Conservation (phyloP, 2,329 filamentous ascomycete genomes). For the Cucurbitaria berberidis region DNA sequence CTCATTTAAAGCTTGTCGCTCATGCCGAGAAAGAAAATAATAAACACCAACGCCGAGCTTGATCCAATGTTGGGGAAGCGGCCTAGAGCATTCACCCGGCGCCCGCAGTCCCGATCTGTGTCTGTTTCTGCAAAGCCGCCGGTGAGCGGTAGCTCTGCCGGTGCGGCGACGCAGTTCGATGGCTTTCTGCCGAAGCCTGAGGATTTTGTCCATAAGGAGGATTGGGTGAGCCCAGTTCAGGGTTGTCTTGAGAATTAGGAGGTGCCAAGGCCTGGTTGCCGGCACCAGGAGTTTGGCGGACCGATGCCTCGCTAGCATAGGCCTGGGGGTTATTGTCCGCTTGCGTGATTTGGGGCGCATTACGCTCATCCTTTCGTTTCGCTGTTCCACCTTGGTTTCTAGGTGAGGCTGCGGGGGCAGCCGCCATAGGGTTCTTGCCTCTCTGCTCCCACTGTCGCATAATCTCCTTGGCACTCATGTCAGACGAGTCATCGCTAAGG, state of each 20-base stretch:
- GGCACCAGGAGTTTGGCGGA: slow-evolving; percentile 68
- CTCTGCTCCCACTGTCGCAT: slow-evolving; percentile 91
- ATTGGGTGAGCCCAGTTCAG: slow-evolving; percentile 42
- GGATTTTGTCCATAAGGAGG: slow-evolving; percentile 41
- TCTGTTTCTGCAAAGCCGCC: slow-evolving; percentile 44
- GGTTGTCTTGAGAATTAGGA: slow-evolving; percentile 33
- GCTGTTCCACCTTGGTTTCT: slow-evolving; percentile 53
- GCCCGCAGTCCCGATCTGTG: slow-evolving; percentile 46
- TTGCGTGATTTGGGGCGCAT: slow-evolving; percentile 65
- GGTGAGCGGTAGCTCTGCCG: slow-evolving; percentile 48
- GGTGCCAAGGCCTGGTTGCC: slow-evolving; percentile 19
- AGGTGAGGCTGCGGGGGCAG: slow-evolving; percentile 55
- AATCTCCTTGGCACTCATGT: slow-evolving; percentile 97
- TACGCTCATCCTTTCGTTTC: slow-evolving; percentile 58
- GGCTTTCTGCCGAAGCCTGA: slow-evolving; percentile 43
- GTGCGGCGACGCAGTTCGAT: slow-evolving; percentile 46
- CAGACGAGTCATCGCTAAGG: slow-evolving; percentile 81
- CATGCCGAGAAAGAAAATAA: slow-evolving; percentile 19
- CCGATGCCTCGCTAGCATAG: slow-evolving; percentile 83
- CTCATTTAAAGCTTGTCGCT: slow-evolving; percentile 17
- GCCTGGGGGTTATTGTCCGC: slow-evolving; percentile 88
- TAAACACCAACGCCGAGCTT: slow-evolving; percentile 23
- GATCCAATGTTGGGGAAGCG: slow-evolving; percentile 28
- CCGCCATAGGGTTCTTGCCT: slow-evolving; percentile 66
- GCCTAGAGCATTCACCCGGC: slow-evolving; percentile 31